Evolutionary conservation across 169 alveolate genomes (phyloP).

Genomic region (Babesia gibsoni): DNA sequence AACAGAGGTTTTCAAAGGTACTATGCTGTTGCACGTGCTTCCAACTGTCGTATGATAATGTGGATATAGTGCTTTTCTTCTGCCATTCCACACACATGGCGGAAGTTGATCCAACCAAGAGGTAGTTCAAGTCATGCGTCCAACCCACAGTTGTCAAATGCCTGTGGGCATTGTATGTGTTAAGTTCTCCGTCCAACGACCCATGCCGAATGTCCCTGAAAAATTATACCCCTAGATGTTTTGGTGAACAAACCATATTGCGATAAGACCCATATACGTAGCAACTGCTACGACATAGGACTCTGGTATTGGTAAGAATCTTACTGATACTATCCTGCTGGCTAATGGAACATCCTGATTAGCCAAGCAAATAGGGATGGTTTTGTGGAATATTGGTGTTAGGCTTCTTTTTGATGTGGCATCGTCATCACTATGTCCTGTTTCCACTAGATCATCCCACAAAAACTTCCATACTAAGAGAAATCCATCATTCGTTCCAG

Average conservation of each 20-base stretch:
- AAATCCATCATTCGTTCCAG: slow-evolving; percentile 55
- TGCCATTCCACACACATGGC: slow-evolving; percentile 51
- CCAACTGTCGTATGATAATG: slow-evolving; percentile 16
- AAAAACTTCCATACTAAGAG: slow-evolving; percentile 26
- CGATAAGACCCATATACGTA: slow-evolving; percentile 20
- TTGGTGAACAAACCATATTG: slow-evolving; percentile 23
- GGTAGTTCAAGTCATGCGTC: slow-evolving; percentile 26
- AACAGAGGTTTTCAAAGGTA: slow-evolving; percentile 45
- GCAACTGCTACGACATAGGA: slow-evolving; percentile 36
- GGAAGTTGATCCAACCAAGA: slow-evolving; percentile 14
- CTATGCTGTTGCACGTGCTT: background rate
- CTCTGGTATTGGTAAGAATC: slow-evolving; percentile 35
- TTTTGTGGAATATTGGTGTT: background rate
- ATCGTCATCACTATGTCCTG: too few species aligned
- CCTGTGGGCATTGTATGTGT: slow-evolving; percentile 28
- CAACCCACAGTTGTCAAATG: slow-evolving; percentile 29
- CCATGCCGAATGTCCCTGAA: slow-evolving; percentile 44
- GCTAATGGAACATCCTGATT: background rate
- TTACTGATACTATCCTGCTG: background rate
- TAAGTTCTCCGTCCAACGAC: slow-evolving; percentile 30
- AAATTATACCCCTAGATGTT: background rate
- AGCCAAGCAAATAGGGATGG: background rate
- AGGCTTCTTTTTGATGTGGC: background rate
- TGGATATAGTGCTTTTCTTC: background rate
- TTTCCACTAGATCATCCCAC: background rate